Evolutionary conservation across 2,329 filamentous ascomycete species (phyloP).

Genomic region (Aspergillus sp.): DNA sequence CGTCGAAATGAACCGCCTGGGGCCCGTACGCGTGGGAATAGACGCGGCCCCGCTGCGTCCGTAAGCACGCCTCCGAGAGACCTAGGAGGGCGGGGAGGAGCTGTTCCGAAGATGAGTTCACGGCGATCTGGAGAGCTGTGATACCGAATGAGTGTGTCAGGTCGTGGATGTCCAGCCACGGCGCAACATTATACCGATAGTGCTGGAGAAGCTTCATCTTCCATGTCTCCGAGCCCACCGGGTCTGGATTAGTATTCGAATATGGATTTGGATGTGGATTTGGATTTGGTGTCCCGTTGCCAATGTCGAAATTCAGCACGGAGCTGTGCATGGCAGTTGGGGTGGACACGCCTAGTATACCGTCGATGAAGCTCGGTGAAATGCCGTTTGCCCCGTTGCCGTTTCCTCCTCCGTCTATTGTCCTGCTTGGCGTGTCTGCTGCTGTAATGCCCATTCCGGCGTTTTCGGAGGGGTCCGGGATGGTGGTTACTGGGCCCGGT

Average conservation of each 20-base stretch:
- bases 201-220: slow-evolving; percentile 43
- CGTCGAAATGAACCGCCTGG: neutral
- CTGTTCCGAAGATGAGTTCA: slow-evolving; percentile 13
- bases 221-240: slow-evolving; percentile 4
- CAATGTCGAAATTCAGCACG: neutral
- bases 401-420: too few species aligned
- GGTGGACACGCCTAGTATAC: neutral
- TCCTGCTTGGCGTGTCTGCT: too few species aligned
- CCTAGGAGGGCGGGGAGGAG: slow-evolving; percentile 21
- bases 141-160: slow-evolving; percentile 44
- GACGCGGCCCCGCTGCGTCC: neutral
- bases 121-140: slow-evolving; percentile 31
- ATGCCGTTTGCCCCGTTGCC: too few species aligned
- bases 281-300: too few species aligned
- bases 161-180: slow-evolving; percentile 50
- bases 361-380: too few species aligned
- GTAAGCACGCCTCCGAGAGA: slow-evolving; percentile 18
- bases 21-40: neutral
- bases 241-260: neutral
- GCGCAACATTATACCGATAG: slow-evolving; percentile 48
- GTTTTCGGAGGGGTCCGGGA: too few species aligned
- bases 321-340: neutral
- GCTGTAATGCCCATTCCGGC: too few species aligned
- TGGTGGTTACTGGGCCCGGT: neutral
- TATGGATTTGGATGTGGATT: neutral